A percentile compares a stretch with the other conserved stretches of the same genome.
Evolutionary conservation across 805 yeast species (phyloP).

Genomic region (Schwanniomyces sp.): DNA sequence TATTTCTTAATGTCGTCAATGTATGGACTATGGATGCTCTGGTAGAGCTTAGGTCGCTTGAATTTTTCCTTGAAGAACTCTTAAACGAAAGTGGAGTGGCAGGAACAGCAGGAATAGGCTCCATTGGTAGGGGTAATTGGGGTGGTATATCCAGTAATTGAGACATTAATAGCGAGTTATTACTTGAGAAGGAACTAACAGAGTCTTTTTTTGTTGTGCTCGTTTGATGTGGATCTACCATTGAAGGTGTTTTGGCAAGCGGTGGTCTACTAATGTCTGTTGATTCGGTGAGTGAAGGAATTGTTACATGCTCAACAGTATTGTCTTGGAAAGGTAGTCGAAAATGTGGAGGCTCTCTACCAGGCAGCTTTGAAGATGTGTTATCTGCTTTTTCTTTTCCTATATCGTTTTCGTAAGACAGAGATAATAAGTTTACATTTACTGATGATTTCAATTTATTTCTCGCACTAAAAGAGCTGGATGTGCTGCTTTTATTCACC

Average conservation of each 20-base stretch:
- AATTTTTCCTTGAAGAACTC: constrained; percentile 34
- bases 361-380: constrained; percentile 12
- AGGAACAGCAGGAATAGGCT: constrained; percentile 47
- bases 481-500: constrained; percentile 8
- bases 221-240: constrained; percentile 25
- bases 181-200: constrained; percentile 19
- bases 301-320: constrained; percentile 2
- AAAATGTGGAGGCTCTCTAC: constrained; percentile 52
- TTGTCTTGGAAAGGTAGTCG: constrained; percentile 69
- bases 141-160: constrained; percentile 53
- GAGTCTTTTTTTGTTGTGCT: constrained; percentile 17
- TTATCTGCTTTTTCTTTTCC: constrained; percentile 15
- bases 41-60: constrained; percentile 38
- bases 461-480: constrained; percentile 4
- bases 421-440: constrained; percentile 10
- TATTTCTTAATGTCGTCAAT: constrained; percentile 37
- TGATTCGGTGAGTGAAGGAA: constrained; percentile 2
- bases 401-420: constrained; percentile 9
- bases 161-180: constrained; percentile 24
- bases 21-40: constrained; percentile 42
- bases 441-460: constrained; percentile 10
- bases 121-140: constrained; percentile 55
- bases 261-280: not conserved
- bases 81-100: constrained; percentile 33
- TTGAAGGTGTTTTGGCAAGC: constrained; percentile 8